These are phyloP conservation scores for Penicillium sp. DNA, from an alignment of 2,329 filamentous ascomycete genomes.

Conservation along the genomic window DNA sequence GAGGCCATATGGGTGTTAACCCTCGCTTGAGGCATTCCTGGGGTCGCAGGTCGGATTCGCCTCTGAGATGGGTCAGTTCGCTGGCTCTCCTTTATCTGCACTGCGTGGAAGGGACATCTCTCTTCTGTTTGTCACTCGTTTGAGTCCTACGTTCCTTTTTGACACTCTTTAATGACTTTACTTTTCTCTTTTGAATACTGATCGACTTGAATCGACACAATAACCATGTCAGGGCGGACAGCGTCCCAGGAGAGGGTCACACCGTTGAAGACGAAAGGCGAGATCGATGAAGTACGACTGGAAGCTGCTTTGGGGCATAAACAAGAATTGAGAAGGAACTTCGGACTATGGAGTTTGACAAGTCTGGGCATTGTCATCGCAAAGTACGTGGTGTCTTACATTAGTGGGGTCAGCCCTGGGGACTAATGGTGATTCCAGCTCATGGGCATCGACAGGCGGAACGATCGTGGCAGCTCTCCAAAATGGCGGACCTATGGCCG, in stretches of 20 bases:
- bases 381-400: slow-evolving; percentile 19
- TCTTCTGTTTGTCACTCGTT: neutral
- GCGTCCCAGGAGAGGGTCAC: slow-evolving; percentile 5
- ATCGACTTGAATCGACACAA: neutral
- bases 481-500: slow-evolving; percentile 60
- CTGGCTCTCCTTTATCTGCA: slow-evolving; percentile 5
- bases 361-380: slow-evolving; percentile 56
- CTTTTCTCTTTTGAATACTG: neutral
- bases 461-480: slow-evolving; percentile 54
- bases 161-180: neutral
- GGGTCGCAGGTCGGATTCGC: slow-evolving; percentile 4
- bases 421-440: slow-evolving; percentile 39
- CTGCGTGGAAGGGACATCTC: neutral
- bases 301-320: slow-evolving; percentile 48
- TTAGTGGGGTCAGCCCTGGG: neutral
- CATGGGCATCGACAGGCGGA: slow-evolving; percentile 61
- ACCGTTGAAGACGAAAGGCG: slow-evolving; percentile 4
- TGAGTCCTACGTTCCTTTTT: neutral
- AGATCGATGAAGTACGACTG: slow-evolving; percentile 23
- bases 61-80: slow-evolving; percentile 8
- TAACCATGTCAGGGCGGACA: slow-evolving; percentile 5
- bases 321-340: slow-evolving; percentile 60
- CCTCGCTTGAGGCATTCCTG: slow-evolving; percentile 22
- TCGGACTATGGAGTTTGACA: slow-evolving; percentile 54
- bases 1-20: slow-evolving; percentile 23